Base-by-base conservation (phyloP, 345 rosid species). In the Acer yangbiense region DNA sequence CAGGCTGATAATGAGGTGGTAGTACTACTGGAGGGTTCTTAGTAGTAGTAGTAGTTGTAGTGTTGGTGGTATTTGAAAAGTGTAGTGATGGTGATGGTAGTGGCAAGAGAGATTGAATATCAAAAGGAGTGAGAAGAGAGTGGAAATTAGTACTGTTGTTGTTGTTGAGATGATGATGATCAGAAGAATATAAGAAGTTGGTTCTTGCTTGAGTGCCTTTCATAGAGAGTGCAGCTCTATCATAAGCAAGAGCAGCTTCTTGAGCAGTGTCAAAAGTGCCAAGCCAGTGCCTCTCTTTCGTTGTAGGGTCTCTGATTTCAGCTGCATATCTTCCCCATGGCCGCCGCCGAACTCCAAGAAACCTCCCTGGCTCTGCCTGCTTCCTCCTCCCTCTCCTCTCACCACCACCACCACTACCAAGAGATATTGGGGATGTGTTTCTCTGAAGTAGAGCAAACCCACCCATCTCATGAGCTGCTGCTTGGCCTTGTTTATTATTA, bases 261-360 rank as follows among this genome's bases (percentile, higher is more conserved):
- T 95, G 97, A 62, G 99, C 99, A 6, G 99, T 96, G 81, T 96
- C 97, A 68, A 96, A 96, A 0, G 99, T 96, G 68, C 98, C 99
- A 1, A 92, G 95, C 97, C 99, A 96, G 72, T 93, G 99, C 82
- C 98, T 91, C 81, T 96, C 99, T 86, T 96, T 96, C 29, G 98
- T 96, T 6, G 95, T 88, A 1, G 99, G 97, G 89, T 96, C 98
- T 76, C 99, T 83, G 20, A 96, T 93, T 77, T 96, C 99, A 1
- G 99, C 99, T 0, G 99, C 99, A 66, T 95, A 95, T 74, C 99
- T 82, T 2, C 99, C 98, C 99, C 99, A 95, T 7, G 99, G 99
- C 58, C 98, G 86, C 63, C 99, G 77, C 65, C 99, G 86, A 0
- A 95, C 99, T 6, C 99, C 99, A 0, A 95, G 90, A 83, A 91